Evolutionary conservation across 441 rosid genomes (phyloP), one percentile per base, ranked within the genome.

Genomic region (Rhodomyrtus psidioides): DNA sequence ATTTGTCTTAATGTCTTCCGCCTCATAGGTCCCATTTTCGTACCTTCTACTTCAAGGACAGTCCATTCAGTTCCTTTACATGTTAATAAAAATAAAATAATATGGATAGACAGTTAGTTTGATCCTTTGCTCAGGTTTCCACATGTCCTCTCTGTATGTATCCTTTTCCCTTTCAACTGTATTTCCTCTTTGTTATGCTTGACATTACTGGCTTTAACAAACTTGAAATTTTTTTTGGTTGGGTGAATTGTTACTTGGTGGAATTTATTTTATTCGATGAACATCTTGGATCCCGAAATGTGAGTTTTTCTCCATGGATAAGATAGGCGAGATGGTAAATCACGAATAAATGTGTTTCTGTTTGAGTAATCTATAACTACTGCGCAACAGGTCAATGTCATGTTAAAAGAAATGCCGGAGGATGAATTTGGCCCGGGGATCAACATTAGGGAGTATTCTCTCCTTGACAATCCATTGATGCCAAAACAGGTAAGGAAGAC

Each of bases 351-450:
- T 12, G 49, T 70, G 49, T 70, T 65, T 65, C 46, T 65, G 49
- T 21, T 21, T 70, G 79, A 39, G n/a, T 70, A 70, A 70, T 39
- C 84, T 21, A 79, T 83, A 85, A 84, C 75, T 21, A 54, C 28
- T 87, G 86, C 62, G 21, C 85, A 91, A 90, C 93, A 96, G 99
- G 95, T 97, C 86, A 93, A 96, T 91, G 89, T 90, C 83, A 95
- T 97, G 97, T 76, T 95, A 88, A 91, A 95, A 87, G 93, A 91
- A 86, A 88, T 91, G 55, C 91, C 95, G 5, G 92, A 89, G 86
- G 98, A 97, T 85, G 99, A 96, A 90, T 97, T 95, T 90, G 99
- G 99, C 87, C 98, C 97, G 54, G 91, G 90, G 84, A 94, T 95
- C 62, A 87, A 88, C 88, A 90, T 95, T 87, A 97, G 98, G 91